These are phyloP conservation scores for Iberis pinnata DNA, from an alignment of 345 rosid species.

Conservation along the genomic window DNA sequence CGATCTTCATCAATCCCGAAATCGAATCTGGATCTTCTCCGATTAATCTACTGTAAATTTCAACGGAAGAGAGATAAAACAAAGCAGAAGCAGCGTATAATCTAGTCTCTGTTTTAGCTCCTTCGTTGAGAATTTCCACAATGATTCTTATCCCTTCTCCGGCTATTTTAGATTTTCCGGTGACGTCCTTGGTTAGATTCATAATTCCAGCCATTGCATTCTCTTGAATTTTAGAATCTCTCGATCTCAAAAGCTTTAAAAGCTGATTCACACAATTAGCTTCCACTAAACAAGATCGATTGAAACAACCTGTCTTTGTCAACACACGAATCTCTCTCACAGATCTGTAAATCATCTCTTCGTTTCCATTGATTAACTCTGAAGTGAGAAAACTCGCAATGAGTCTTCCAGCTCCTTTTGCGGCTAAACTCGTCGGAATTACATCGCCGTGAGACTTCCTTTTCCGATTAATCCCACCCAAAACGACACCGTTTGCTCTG, in stretches of 20 bases:
- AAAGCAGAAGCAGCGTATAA: slow-evolving; percentile 60
- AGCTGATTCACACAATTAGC: slow-evolving; percentile 55
- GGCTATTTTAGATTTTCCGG: slow-evolving; percentile 46
- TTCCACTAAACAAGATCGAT: slow-evolving; percentile 53
- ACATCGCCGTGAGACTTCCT: slow-evolving; percentile 42
- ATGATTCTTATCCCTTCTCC: slow-evolving; percentile 53
- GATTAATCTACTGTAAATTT: slow-evolving; percentile 43
- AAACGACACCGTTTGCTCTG: slow-evolving; percentile 40
- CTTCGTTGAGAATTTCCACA: slow-evolving; percentile 45
- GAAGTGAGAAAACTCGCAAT: slow-evolving; percentile 46
- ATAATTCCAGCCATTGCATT: slow-evolving; percentile 53
- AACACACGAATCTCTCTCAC: slow-evolving; percentile 61
- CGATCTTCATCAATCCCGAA: slow-evolving; percentile 47
- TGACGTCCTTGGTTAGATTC: slow-evolving; percentile 56
- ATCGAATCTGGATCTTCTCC: slow-evolving; percentile 54
- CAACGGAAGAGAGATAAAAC: slow-evolving; percentile 60
- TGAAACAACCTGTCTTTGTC: slow-evolving; percentile 51
- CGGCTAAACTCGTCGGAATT: slow-evolving; percentile 47
- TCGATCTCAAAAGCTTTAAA: slow-evolving; percentile 34
- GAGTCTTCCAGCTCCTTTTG: slow-evolving; percentile 38
- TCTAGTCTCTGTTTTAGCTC: slow-evolving; percentile 51
- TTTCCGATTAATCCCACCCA: slow-evolving; percentile 28
- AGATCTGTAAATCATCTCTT: slow-evolving; percentile 51
- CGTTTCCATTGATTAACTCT: slow-evolving; percentile 46
- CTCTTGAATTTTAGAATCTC: slow-evolving; percentile 40